These are phyloP conservation scores for Paramecium pentaurelia DNA, from an alignment of 73 alveolate genomes.

Conservation along the genomic window DNA sequence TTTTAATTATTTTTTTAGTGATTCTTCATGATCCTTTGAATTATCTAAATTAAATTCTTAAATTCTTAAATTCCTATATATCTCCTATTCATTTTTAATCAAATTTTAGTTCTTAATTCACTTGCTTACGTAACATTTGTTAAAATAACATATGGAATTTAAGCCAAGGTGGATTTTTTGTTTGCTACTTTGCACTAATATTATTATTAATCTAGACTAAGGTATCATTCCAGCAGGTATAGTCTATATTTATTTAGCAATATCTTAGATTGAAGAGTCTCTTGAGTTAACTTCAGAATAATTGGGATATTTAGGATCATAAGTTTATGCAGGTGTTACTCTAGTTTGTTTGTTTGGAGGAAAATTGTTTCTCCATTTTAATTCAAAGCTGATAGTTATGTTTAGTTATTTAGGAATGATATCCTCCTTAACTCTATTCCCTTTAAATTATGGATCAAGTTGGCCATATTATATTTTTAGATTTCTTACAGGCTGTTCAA, in stretches of 20 bases:
- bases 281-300: constrained; percentile 64
- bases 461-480: constrained; percentile 26
- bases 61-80: background rate
- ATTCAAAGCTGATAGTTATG: constrained; percentile 74
- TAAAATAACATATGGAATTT: background rate
- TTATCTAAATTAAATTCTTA: too few species aligned
- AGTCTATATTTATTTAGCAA: background rate
- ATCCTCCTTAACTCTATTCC: background rate
- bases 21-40: background rate
- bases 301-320: constrained; percentile 85
- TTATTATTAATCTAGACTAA: constrained; percentile 85
- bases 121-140: background rate
- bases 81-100: background rate
- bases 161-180: constrained; percentile 39
- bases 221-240: constrained; percentile 87
- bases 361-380: constrained; percentile 70
- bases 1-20: background rate
- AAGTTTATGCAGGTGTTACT: constrained; percentile 79
- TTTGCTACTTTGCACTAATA: constrained; percentile 53
- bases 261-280: constrained; percentile 67
- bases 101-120: background rate
- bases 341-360: constrained; percentile 76
- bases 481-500: background rate
- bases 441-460: background rate
- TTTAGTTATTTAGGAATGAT: constrained; percentile 52